Base-by-base conservation (phyloP, 2,329 filamentous ascomycete genomes). In the Coleophoma cylindrospora region DNA sequence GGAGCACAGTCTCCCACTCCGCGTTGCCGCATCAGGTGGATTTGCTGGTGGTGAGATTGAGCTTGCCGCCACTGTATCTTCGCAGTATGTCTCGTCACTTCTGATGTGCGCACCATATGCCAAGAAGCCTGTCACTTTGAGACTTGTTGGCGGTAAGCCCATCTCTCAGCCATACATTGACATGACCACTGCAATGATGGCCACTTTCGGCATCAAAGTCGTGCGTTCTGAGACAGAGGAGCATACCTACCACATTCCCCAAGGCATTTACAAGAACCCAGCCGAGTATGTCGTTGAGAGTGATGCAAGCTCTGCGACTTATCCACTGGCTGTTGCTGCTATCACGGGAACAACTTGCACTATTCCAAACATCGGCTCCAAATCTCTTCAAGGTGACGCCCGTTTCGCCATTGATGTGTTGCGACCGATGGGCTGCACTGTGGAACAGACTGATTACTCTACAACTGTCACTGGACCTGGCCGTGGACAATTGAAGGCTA, bases 111-210 rank as follows among this genome's bases (percentile, higher is more conserved):
- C 94, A 0, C 94, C 94, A 0, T 99, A 97, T 64, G 94, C 94
- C 43, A 96, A 96, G 71, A 84, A 91, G 55, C 89, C 92, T 0
- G 91, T 99, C 36, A 96, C 90, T 0, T 73, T 99, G 57, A 86
- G 85, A 38, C 78, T 99, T 37, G 86, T 97, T 12, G 94, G 94
- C n/a, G 94, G 91, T 49, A 97, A 96, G 68, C 92, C 94, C 40
- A 96, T 99, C 57, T 97, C 92, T 1, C 91, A 97, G 66, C 84
- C 86, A 2, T 99, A 99, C 68, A 97, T 99, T 62, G 91, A 99
- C 66, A 97, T 99, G 92, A 99, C 94, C 2, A 91, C 95, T 48
- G 81, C 91, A 14, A 99, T 99, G 92, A 99, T 99, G 94, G 79
- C 80, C 49, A 80, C 87, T 2, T 99, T 99, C 63, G 94, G 94